Conservation (phyloP, 495 filamentous ascomycete genomes). For the Penicillium tannophilum region DNA sequence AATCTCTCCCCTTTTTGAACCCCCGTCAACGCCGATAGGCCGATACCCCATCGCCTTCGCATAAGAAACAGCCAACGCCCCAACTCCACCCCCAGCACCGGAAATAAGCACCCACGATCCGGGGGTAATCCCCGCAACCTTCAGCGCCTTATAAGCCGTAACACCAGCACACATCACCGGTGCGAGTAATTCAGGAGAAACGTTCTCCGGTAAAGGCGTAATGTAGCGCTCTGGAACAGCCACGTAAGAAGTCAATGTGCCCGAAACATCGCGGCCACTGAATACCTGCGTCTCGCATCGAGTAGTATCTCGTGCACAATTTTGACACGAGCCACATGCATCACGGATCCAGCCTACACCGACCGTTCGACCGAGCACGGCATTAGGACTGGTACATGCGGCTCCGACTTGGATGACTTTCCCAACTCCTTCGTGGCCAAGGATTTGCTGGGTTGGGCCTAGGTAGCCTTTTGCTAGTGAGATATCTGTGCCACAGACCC, state of each 20-base stretch:
- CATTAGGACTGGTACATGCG: neutral
- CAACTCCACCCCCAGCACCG: slow-evolving; percentile 86
- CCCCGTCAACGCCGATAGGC: slow-evolving; percentile 78
- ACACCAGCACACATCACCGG: slow-evolving; percentile 87
- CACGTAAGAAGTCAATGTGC: slow-evolving; percentile 1
- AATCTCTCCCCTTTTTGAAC: slow-evolving; percentile 79
- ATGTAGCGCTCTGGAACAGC: slow-evolving; percentile 7
- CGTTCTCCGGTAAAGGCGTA: neutral
- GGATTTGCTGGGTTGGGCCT: neutral
- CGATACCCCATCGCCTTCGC: slow-evolving; percentile 86
- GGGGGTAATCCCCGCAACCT: slow-evolving; percentile 72
- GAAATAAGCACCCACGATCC: slow-evolving; percentile 85
- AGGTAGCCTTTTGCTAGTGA: neutral
- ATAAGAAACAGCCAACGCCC: slow-evolving; percentile 81
- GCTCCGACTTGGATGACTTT: neutral
- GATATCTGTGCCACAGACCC: neutral
- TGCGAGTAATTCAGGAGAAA: neutral
- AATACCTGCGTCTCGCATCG: neutral
- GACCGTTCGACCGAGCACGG: neutral
- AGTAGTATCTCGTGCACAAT: neutral
- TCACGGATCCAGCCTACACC: slow-evolving; percentile 2
- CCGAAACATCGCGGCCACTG: neutral
- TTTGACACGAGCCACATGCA: neutral
- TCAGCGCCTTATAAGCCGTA: slow-evolving; percentile 91
- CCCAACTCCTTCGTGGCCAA: neutral